Conservation (phyloP, 192 early-diverging fungal genomes). For the Mortierella antarctica region DNA sequence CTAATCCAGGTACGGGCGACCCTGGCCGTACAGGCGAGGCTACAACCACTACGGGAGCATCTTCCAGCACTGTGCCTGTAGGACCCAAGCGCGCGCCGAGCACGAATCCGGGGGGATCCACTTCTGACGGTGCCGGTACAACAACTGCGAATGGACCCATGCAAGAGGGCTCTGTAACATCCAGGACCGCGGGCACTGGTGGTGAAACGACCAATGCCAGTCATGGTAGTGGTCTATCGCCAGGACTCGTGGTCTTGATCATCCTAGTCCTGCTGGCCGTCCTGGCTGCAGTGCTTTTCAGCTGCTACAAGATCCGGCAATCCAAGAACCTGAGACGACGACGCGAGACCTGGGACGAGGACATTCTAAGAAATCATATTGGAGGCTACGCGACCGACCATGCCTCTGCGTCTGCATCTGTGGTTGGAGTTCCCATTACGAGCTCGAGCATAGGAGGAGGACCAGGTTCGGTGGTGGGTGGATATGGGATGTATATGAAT, state of each 20-base stretch:
- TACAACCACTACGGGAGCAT: too few relatives aligned
- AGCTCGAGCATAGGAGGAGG: not conserved
- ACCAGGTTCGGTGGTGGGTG: not conserved
- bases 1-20: too few relatives aligned
- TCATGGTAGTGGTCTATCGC: constrained; percentile 1
- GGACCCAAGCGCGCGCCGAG: too few relatives aligned
- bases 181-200: not conserved
- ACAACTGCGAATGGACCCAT: not conserved
- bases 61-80: too few relatives aligned
- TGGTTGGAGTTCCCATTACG: not conserved
- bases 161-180: not conserved
- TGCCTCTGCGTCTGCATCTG: not conserved
- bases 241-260: constrained; percentile 14
- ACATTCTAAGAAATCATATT: constrained; percentile 25
- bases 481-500: not conserved
- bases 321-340: not conserved
- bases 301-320: constrained; percentile 25
- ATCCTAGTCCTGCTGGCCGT: constrained; percentile 4
- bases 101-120: too few relatives aligned
- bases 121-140: not conserved
- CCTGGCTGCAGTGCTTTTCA: constrained; percentile 3
- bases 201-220: not conserved
- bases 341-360: constrained; percentile 14
- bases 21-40: too few relatives aligned
- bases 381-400: not conserved